Percentiles rank a stretch among this genome's conserved stretches.
Conservation (phyloP, 2,329 filamentous ascomycete species). For the Penicillium brevicompactum region DNA sequence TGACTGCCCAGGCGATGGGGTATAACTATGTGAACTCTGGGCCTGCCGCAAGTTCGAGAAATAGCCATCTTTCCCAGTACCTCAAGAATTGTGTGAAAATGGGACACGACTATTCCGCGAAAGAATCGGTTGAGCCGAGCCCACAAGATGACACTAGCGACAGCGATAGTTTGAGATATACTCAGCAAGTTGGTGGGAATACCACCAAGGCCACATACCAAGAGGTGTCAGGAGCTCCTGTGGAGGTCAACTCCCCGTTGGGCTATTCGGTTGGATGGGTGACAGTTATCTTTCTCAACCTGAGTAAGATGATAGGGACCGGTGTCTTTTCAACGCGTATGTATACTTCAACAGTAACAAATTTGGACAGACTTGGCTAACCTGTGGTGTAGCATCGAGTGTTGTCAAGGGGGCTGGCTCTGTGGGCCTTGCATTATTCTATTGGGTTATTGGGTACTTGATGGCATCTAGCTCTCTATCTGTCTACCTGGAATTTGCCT, state of each 20-base stretch:
- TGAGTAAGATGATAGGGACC: constrained; percentile 66
- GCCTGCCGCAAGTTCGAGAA: not conserved
- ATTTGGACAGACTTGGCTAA: not conserved
- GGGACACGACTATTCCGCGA: not conserved
- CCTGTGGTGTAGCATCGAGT: constrained; percentile 44
- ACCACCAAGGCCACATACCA: constrained; percentile 56
- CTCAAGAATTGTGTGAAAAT: not conserved
- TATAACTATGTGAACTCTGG: not conserved
- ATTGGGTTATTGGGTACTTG: constrained; percentile 65
- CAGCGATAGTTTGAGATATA: constrained; percentile 4
- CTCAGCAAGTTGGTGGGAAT: constrained; percentile 39
- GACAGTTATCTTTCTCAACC: constrained; percentile 62
- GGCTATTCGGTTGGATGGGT: constrained; percentile 60
- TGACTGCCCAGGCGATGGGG: not conserved
- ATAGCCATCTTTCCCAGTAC: not conserved
- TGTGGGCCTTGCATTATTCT: constrained; percentile 63
- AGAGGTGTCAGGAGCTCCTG: constrained; percentile 63
- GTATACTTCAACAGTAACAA: constrained; percentile 25
- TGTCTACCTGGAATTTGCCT: constrained; percentile 65
- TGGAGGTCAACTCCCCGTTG: constrained; percentile 60
- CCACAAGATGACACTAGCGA: constrained; percentile 3
- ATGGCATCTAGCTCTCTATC: constrained; percentile 58
- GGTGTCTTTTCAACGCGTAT: constrained; percentile 67
- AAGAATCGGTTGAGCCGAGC: not conserved
- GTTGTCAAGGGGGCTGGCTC: constrained; percentile 65